Conservation (phyloP, 2,329 filamentous ascomycete genomes). For the Lachnellula cervina region DNA sequence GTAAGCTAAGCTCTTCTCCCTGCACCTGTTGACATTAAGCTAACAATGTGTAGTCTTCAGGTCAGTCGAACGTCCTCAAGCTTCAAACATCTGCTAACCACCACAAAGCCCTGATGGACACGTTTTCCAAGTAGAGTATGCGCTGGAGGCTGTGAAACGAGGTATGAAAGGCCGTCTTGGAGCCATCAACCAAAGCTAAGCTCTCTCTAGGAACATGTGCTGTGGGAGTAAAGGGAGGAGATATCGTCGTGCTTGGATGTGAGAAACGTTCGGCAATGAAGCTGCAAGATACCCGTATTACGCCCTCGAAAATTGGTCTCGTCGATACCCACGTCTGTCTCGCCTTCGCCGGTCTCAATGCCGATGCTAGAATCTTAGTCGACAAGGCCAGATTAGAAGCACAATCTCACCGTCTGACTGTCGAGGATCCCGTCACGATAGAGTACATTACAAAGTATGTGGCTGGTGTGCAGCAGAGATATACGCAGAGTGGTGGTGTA, state of each 20-base stretch:
- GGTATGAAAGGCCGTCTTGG: constrained; percentile 47
- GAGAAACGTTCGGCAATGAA: constrained; percentile 99
- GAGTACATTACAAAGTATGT: constrained; percentile 99
- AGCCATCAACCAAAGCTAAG: constrained; percentile 16
- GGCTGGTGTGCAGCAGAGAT: constrained; percentile 94
- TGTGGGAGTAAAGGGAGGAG: constrained; percentile 90
- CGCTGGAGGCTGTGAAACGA: constrained; percentile 96
- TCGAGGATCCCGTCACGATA: constrained; percentile 95
- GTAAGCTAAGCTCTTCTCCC: constrained; percentile 50
- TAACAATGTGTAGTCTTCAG: constrained; percentile 67
- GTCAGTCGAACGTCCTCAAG: constrained; percentile 28
- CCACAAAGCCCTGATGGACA: constrained; percentile 87
- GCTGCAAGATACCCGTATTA: constrained; percentile 98
- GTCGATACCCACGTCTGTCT: constrained; percentile 95
- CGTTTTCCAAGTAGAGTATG: constrained; percentile 99
- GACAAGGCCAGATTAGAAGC: constrained; percentile 98
- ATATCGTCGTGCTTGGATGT: constrained; percentile 94
- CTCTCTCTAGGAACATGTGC: constrained; percentile 76
- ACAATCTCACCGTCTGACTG: constrained; percentile 92
- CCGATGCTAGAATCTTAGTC: constrained; percentile 94
- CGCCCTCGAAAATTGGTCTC: constrained; percentile 95
- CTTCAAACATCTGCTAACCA: constrained; percentile 39
- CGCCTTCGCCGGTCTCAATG: constrained; percentile 94
- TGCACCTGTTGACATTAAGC: constrained; percentile 41
- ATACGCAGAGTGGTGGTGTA: constrained; percentile 98